These are phyloP conservation scores for Xylariaceae sp. DNA, from an alignment of 2,329 filamentous ascomycete species.

Conservation along the genomic window DNA sequence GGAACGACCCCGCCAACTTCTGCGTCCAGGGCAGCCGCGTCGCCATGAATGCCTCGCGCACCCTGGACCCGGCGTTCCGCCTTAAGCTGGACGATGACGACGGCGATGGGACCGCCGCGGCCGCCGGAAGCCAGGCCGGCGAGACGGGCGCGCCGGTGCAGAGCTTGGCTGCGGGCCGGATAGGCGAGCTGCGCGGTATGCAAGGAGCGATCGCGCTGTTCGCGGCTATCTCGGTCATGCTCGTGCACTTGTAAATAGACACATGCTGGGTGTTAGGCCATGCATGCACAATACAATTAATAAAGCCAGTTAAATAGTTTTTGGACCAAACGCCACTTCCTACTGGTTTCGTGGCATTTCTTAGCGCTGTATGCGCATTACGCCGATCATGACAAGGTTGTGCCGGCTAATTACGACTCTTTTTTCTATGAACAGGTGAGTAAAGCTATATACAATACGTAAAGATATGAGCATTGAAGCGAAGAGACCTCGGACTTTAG, in stretches of 20 bases:
- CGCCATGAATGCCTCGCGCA: slow-evolving; percentile 17
- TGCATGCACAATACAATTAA: background rate
- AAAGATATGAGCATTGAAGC: background rate
- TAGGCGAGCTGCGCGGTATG: background rate
- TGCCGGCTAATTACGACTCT: background rate
- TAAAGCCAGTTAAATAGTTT: background rate
- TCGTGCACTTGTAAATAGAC: slow-evolving; percentile 4
- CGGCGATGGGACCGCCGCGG: background rate
- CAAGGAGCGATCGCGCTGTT: background rate
- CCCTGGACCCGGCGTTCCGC: slow-evolving; percentile 25
- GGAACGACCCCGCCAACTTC: slow-evolving; percentile 35
- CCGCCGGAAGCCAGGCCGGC: background rate
- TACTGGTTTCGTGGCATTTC: no score
- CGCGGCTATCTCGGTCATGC: background rate
- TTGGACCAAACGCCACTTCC: background rate
- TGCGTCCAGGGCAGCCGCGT: slow-evolving; percentile 40
- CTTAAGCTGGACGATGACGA: background rate
- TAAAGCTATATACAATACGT: background rate
- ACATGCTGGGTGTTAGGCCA: background rate
- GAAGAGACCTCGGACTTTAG: background rate
- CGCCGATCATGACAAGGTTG: no score
- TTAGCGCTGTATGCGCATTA: no score
- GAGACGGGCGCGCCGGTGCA: background rate
- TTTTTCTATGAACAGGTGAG: background rate
- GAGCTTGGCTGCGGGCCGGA: slow-evolving; percentile 1